Evolutionary conservation across 805 yeast species (phyloP).

Genomic region (Starmerella powellii): DNA sequence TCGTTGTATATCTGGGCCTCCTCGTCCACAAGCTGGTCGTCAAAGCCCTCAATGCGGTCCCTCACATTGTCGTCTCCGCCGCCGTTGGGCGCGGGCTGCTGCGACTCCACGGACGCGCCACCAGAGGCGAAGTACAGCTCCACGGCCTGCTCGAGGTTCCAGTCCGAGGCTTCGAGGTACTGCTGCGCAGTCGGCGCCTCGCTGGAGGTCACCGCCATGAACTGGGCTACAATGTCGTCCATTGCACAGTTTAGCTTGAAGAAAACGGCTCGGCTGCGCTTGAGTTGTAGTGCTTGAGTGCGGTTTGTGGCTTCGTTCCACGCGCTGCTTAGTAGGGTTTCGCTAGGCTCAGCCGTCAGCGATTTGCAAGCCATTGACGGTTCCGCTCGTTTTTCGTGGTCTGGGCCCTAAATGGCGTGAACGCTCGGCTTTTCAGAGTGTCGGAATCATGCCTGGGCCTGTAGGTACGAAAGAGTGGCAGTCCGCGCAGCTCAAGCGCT

Average conservation of each 20-base stretch:
- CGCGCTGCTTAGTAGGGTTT: too few species aligned
- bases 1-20: constrained; percentile 20
- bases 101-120: constrained; percentile 36
- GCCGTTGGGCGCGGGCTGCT: constrained; percentile 41
- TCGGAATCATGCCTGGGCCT: too few species aligned
- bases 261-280: neutral
- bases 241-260: neutral
- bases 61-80: constrained; percentile 48
- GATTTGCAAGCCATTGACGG: too few species aligned
- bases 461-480: constrained; percentile 7
- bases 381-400: too few species aligned
- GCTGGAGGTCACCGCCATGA: constrained; percentile 72
- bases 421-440: too few species aligned
- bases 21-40: constrained; percentile 61
- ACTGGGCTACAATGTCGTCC: constrained; percentile 43
- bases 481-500: constrained; percentile 1
- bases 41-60: constrained; percentile 64
- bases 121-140: constrained; percentile 60
- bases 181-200: constrained; percentile 59
- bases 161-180: constrained; percentile 66
- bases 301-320: too few species aligned
- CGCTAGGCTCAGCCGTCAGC: too few species aligned
- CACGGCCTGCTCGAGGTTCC: constrained; percentile 72
- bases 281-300: neutral
- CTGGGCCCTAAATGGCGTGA: too few species aligned